A percentile compares a stretch with the other conserved stretches of the same genome.
phyloP scores from a whole-genome alignment of 2,329 filamentous ascomycete genomes.

The Colletotrichum orchidophilum region DNA sequence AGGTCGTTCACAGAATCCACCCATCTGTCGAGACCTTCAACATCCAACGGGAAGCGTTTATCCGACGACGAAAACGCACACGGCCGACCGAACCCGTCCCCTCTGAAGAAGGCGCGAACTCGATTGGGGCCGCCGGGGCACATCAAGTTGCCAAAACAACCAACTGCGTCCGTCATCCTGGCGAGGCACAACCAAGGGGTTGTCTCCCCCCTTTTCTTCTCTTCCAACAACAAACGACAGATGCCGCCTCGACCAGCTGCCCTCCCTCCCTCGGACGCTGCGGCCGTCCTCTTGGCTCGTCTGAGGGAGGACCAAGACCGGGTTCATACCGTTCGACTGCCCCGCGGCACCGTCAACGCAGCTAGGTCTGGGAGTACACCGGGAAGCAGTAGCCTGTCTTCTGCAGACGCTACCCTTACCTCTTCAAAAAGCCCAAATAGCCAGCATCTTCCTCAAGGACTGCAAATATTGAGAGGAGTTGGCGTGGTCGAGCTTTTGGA shows the following conservation, averaged over 20 bases:
- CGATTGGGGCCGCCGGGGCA: slow-evolving; percentile 56
- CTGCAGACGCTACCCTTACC: slow-evolving; percentile 48
- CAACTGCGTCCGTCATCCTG: slow-evolving; percentile 36
- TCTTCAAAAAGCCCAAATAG: slow-evolving; percentile 57
- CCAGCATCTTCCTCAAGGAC: slow-evolving; percentile 54
- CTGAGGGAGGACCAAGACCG: slow-evolving; percentile 54
- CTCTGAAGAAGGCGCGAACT: slow-evolving; percentile 58
- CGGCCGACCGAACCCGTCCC: slow-evolving; percentile 36
- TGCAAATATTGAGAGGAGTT: slow-evolving; percentile 69
- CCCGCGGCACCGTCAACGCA: slow-evolving; percentile 60
- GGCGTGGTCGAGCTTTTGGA: slow-evolving; percentile 79
- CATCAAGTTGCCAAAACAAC: slow-evolving; percentile 50
- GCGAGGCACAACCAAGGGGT: slow-evolving; percentile 45
- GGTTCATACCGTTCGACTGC: slow-evolving; percentile 65
- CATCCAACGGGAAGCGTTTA: slow-evolving; percentile 40
- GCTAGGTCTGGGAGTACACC: slow-evolving; percentile 60
- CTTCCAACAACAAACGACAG: slow-evolving; percentile 49
- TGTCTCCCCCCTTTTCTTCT: slow-evolving; percentile 64
- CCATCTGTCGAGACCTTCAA: slow-evolving; percentile 23
- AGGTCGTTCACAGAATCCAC: slow-evolving; percentile 17
- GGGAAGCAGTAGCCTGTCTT: slow-evolving; percentile 60
- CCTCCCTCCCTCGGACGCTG: slow-evolving; percentile 51
- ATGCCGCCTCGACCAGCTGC: slow-evolving; percentile 48
- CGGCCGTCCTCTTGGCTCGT: slow-evolving; percentile 57
- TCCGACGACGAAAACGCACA: slow-evolving; percentile 37